Base-by-base conservation (phyloP, 2,329 filamentous ascomycete species). In the Lachnellula suecica region DNA sequence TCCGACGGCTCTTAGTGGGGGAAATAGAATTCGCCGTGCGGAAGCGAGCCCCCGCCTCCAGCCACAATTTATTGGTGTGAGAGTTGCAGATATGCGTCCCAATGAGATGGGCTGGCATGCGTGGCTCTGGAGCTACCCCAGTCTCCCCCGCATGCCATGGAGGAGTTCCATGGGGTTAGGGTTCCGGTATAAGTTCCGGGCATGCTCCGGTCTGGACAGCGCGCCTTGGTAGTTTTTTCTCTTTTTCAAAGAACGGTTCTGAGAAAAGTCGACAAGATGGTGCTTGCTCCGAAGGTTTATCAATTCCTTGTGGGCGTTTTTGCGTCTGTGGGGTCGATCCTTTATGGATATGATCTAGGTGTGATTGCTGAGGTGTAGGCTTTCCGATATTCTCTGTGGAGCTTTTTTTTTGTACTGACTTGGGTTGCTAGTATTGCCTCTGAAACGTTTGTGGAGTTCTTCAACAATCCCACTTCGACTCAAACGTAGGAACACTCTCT, bases 311-410 rank as follows among this genome's bases (percentile, higher is more conserved):
- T 70, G 38, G 68, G 69, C 49, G 62, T 70, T 8, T 82, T 82
- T 63, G 79, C 79, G 58, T 81, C 79, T 20, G 69, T 82, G 38
- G 79, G 79, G 40, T 81, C 78, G 4, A 70, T 81, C 44, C 72
- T 79, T 27, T 83, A 71, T 60, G 79, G 79, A 45, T 82, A 82
- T 62, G 79, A 82, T 63, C 69, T 82, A 10, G 78, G 77, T 61
- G 75, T 79, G 37, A 77, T 79, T 51, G 75, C 76, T 44, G 42
- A 53, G 44, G 54, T 59, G 51, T 59, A 43, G 43, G 47, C 50
- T 31, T 31, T 40, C 10, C 37, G 17, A 40, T 2, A 19, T 13
- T 40, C n/a, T n/a, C n/a, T n/a, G n/a, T n/a, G n/a, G n/a, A n/a
- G n/a, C n/a, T n/a, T n/a, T n/a, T 9, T 35, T 8, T 24, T 34